phyloP scores from a whole-genome alignment of 139 green algal species.

The Eudorina sp. region DNA sequence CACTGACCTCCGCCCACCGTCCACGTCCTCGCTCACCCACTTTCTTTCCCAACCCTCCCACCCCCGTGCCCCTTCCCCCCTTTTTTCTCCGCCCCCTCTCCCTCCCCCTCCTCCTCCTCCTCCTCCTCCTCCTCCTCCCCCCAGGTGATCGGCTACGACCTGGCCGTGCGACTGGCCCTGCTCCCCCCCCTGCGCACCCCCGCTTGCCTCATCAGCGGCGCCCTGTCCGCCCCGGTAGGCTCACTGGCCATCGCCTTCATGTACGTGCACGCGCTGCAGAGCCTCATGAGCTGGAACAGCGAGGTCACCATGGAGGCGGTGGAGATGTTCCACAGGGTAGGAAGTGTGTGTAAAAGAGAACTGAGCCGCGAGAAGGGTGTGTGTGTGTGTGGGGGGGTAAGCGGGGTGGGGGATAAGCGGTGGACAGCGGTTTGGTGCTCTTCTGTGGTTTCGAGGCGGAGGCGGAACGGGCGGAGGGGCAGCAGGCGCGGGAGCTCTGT shows the following conservation, averaged over 20 bases:
- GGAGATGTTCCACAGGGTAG: conserved; percentile 49
- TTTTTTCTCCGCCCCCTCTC: not conserved
- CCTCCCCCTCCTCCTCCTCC: not conserved
- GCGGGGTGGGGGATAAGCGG: too few relatives aligned
- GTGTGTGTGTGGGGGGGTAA: too few relatives aligned
- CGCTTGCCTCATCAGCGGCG: conserved; percentile 22
- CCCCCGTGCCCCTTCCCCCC: too few relatives aligned
- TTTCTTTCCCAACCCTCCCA: too few relatives aligned
- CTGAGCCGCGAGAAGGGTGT: too few relatives aligned
- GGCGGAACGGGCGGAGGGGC: too few relatives aligned
- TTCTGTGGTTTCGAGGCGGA: too few relatives aligned
- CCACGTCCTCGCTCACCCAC: too few relatives aligned
- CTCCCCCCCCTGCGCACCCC: conserved; percentile 10
- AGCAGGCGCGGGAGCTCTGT: too few relatives aligned
- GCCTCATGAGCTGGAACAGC: conserved; percentile 48
- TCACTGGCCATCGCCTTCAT: conserved; percentile 31
- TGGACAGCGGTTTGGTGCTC: too few relatives aligned
- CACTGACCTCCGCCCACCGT: too few relatives aligned
- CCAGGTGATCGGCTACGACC: conserved; percentile 34
- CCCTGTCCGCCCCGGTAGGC: conserved; percentile 32
- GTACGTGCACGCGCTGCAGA: conserved; percentile 30
- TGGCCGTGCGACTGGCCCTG: conserved; percentile 32
- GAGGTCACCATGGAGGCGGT: conserved; percentile 44
- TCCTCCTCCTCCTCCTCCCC: not conserved
- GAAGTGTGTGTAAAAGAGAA: not conserved